Evolutionary conservation across 768 basidiomycete genomes (phyloP).

Genomic region (Tylopilus sp.): DNA sequence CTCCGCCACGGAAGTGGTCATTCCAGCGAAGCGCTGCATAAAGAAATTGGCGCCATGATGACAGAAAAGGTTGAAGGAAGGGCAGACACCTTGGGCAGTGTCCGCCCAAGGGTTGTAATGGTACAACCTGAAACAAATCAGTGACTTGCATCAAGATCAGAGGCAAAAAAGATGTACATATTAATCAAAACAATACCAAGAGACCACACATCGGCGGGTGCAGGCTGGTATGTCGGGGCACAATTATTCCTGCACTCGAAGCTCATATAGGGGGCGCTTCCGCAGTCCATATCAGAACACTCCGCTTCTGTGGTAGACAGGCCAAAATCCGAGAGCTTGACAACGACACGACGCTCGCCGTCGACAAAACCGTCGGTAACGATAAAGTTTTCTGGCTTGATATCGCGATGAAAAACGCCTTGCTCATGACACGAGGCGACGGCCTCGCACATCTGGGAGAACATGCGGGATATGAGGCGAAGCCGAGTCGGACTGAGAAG

Average conservation of each 20-base stretch:
- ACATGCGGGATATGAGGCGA: slow-evolving; percentile 94
- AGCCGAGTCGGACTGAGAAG: slow-evolving; percentile 85
- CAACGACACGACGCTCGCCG: slow-evolving; percentile 83
- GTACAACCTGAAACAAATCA: slow-evolving; percentile 65
- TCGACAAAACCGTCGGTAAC: slow-evolving; percentile 77
- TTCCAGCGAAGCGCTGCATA: slow-evolving; percentile 84
- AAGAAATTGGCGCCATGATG: slow-evolving; percentile 82
- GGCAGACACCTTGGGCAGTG: slow-evolving; percentile 74
- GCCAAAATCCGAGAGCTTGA: slow-evolving; percentile 97
- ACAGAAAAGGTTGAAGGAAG: slow-evolving; percentile 79
- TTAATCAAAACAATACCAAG: slow-evolving; percentile 99
- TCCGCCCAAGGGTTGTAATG: slow-evolving; percentile 99
- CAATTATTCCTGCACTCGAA: slow-evolving; percentile 98
- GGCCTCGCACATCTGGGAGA: slow-evolving; percentile 97
- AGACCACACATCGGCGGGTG: slow-evolving; percentile 98
- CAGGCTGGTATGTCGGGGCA: slow-evolving; percentile 89
- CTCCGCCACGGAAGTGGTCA: slow-evolving; percentile 82
- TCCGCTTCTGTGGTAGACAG: slow-evolving; percentile 85
- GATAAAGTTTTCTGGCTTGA: slow-evolving; percentile 99
- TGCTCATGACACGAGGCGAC: slow-evolving; percentile 91
- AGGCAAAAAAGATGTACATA: slow-evolving; percentile 53
- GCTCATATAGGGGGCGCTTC: slow-evolving; percentile 98
- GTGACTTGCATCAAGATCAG: neutral
- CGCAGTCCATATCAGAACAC: slow-evolving; percentile 96
- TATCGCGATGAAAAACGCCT: slow-evolving; percentile 92